phyloP scores from a whole-genome alignment of 163 green algal genomes.

The Prototheca wickerhamii region DNA sequence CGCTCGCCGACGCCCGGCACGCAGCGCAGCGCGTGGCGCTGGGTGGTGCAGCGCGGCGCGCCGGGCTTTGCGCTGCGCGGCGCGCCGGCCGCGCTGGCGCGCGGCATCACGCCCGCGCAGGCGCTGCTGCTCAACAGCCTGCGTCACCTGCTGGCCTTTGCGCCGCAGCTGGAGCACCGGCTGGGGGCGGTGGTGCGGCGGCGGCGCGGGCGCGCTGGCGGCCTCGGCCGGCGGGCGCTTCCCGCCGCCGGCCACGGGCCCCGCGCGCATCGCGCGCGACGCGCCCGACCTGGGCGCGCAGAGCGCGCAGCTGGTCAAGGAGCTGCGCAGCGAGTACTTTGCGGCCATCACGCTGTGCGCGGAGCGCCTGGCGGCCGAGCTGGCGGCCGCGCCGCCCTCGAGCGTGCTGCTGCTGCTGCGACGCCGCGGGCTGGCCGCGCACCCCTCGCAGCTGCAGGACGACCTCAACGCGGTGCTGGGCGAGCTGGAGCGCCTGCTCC shows the following conservation, averaged over 20 bases:
- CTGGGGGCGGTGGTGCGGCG: conserved; percentile 50
- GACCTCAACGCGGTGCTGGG: conserved; percentile 10
- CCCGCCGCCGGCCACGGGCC: not conserved
- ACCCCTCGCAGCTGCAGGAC: conserved; percentile 15
- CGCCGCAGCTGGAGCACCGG: conserved; percentile 55
- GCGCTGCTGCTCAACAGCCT: conserved; percentile 72
- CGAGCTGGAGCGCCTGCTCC: conserved; percentile 39
- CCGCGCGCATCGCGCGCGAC: conserved; percentile 11
- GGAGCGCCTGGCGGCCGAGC: conserved; percentile 43
- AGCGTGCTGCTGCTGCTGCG: conserved; percentile 32
- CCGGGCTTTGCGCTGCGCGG: conserved; percentile 3
- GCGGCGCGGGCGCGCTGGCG: conserved; percentile 7
- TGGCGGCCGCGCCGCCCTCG: conserved; percentile 25
- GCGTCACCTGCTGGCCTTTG: conserved; percentile 59
- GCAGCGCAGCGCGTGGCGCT: conserved; percentile 17
- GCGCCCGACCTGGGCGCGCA: conserved; percentile 60
- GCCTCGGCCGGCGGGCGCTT: conserved; percentile 2
- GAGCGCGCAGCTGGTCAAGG: conserved; percentile 69
- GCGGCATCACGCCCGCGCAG: conserved; percentile 38
- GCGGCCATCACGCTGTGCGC: conserved; percentile 44
- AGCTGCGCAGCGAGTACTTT: conserved; percentile 68
- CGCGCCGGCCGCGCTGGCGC: conserved; percentile 9
- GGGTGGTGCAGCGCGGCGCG: conserved; percentile 6
- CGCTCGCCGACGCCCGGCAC: no score
- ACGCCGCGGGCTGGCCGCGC: conserved; percentile 26